Evolutionary conservation across 495 filamentous ascomycete species (phyloP).

Genomic region (Aspergillus egyptiacus): DNA sequence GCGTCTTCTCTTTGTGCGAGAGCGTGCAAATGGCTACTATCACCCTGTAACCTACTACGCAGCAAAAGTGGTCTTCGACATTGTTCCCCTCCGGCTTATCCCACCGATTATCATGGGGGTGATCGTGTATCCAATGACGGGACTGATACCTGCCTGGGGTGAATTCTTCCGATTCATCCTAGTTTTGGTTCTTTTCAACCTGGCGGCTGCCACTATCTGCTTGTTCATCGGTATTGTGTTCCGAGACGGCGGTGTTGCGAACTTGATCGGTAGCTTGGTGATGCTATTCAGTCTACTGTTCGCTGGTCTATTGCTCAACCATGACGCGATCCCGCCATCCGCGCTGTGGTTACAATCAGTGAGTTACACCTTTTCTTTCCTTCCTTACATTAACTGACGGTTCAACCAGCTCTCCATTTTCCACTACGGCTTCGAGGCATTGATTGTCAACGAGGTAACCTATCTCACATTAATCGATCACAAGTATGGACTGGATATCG

Average conservation of each 20-base stretch:
- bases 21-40: constrained; percentile 97
- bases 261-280: constrained; percentile 87
- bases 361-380: constrained; percentile 26
- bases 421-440: constrained; percentile 93
- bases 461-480: constrained; percentile 84
- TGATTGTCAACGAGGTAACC: constrained; percentile 97
- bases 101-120: constrained; percentile 95
- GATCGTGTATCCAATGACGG: constrained; percentile 97
- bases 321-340: constrained; percentile 78
- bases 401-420: constrained; percentile 78
- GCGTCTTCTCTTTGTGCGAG: constrained; percentile 84
- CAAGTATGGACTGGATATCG: constrained; percentile 92
- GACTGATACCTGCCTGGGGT: constrained; percentile 73
- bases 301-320: constrained; percentile 87
- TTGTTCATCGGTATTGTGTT: constrained; percentile 95
- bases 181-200: constrained; percentile 89
- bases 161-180: constrained; percentile 90
- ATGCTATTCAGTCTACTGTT: constrained; percentile 98
- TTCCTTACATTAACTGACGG: constrained; percentile 13
- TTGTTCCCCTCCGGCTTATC: constrained; percentile 86
- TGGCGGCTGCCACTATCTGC: constrained; percentile 87
- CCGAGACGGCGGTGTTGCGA: constrained; percentile 86
- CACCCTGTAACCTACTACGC: constrained; percentile 95
- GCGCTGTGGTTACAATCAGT: constrained; percentile 84
- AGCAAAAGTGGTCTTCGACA: constrained; percentile 91